Conservation (phyloP, 2,329 filamentous ascomycete species). For the Ophiostoma angusticollis region DNA sequence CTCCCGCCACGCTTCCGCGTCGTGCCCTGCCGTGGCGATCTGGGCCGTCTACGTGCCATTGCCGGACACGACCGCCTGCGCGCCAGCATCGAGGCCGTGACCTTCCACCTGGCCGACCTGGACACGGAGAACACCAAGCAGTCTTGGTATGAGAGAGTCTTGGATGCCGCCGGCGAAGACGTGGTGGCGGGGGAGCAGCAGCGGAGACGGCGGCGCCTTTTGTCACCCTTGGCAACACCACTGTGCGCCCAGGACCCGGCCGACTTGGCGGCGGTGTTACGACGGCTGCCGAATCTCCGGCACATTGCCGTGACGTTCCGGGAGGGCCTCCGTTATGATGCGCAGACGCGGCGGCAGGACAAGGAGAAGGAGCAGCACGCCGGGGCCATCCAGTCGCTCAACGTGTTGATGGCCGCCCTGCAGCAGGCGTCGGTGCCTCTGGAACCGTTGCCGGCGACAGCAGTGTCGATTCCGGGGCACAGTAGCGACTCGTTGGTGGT, state of each 20-base stretch:
- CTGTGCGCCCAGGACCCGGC: slow-evolving; percentile 21
- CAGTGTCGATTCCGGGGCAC: not conserved
- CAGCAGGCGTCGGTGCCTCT: slow-evolving; percentile 6
- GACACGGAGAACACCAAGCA: slow-evolving; percentile 28
- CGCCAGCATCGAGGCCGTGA: slow-evolving; percentile 28
- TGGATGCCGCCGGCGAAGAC: slow-evolving; percentile 20
- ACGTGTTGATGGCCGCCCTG: slow-evolving; percentile 12
- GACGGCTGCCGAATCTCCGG: slow-evolving; percentile 26
- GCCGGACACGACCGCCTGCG: slow-evolving; percentile 30
- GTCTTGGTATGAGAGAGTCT: slow-evolving; percentile 25
- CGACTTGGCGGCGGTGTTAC: slow-evolving; percentile 22
- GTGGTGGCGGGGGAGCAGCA: not conserved
- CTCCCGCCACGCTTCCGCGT: slow-evolving; percentile 28
- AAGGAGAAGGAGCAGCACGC: slow-evolving; percentile 27
- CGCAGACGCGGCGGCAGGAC: slow-evolving; percentile 24
- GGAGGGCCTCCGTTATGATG: slow-evolving; percentile 27
- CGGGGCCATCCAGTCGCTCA: slow-evolving; percentile 24
- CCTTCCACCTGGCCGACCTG: slow-evolving; percentile 32
- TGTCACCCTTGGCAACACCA: slow-evolving; percentile 23
- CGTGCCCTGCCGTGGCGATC: slow-evolving; percentile 33
- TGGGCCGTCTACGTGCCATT: slow-evolving; percentile 30
- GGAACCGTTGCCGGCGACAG: not conserved
- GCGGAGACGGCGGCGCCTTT: slow-evolving; percentile 12
- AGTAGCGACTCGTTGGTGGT: not conserved
- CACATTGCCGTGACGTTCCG: slow-evolving; percentile 30